A percentile compares a stretch with the other conserved stretches of the same genome.
Evolutionary conservation across 352 stramenopile species (phyloP).

Genomic region (Globisporangium ultimum): DNA sequence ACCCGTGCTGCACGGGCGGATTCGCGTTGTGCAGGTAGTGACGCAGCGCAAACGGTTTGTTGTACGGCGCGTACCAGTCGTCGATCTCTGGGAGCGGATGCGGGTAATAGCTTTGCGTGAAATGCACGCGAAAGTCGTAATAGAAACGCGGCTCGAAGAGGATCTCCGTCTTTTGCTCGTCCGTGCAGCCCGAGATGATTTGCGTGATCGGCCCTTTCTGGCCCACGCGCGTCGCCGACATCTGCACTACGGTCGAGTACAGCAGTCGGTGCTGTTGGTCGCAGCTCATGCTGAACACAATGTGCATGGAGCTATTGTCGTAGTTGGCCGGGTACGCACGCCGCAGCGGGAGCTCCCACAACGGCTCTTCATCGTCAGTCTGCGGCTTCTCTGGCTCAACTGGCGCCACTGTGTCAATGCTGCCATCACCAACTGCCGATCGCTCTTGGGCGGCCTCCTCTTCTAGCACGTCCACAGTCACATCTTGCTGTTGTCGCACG

Average conservation of each 20-base stretch:
- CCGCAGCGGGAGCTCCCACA: neutral
- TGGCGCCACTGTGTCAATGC: neutral
- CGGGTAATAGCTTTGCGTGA: slow-evolving; percentile 35
- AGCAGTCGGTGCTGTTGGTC: slow-evolving; percentile 6
- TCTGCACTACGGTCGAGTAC: slow-evolving; percentile 8
- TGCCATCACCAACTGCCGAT: neutral
- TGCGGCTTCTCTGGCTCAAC: neutral
- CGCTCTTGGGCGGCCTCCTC: neutral
- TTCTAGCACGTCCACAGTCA: neutral
- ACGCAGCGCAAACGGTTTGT: slow-evolving; percentile 43
- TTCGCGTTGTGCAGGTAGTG: slow-evolving; percentile 44
- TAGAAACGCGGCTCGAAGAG: slow-evolving; percentile 34
- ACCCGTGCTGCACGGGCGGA: slow-evolving; percentile 30
- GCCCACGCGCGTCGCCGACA: slow-evolving; percentile 3
- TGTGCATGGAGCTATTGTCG: slow-evolving; percentile 8
- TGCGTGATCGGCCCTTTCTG: slow-evolving; percentile 17
- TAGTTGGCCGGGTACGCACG: neutral
- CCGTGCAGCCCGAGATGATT: slow-evolving; percentile 30
- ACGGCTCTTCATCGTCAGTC: too few relatives aligned
- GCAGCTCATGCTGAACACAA: slow-evolving; percentile 18
- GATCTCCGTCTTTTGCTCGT: slow-evolving; percentile 22
- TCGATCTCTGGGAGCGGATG: slow-evolving; percentile 29
- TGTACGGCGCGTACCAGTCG: slow-evolving; percentile 44
- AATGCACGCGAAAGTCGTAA: slow-evolving; percentile 43
- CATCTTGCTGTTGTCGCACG: neutral